Evolutionary conservation across 2,329 filamentous ascomycete genomes (phyloP).

Genomic region (Cryphonectria carpinicola): DNA sequence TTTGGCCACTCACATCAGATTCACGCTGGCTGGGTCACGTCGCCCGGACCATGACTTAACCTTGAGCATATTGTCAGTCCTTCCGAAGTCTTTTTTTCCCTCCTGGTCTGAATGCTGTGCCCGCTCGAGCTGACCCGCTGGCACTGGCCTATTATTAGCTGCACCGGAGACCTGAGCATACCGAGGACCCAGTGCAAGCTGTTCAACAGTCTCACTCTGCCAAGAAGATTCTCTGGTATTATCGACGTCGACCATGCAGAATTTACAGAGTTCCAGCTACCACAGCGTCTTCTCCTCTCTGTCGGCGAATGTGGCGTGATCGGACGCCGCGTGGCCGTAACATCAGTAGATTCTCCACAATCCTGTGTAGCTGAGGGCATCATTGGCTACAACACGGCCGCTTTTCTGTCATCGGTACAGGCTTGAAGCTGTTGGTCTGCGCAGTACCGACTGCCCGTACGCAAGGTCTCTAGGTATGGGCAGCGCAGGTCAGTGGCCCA

Average conservation of each 20-base stretch:
- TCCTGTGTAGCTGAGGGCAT: constrained; percentile 24
- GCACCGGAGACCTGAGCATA: constrained; percentile 13
- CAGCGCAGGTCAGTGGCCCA: background rate
- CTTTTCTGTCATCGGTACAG: background rate
- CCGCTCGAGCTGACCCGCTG: background rate
- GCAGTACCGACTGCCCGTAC: background rate
- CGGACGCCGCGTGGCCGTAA: constrained; percentile 26
- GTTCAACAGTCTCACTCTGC: constrained; percentile 4
- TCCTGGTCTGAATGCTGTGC: too few species aligned
- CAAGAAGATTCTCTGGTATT: background rate
- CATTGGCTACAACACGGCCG: constrained; percentile 27
- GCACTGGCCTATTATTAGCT: background rate
- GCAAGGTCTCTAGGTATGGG: background rate
- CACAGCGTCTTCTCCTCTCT: constrained; percentile 19
- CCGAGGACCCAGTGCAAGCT: constrained; percentile 1
- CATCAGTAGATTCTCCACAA: background rate
- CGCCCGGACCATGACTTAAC: background rate
- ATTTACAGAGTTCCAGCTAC: constrained; percentile 8
- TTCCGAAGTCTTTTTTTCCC: background rate
- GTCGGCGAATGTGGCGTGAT: constrained; percentile 26
- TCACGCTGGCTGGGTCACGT: background rate
- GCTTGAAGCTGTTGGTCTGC: background rate
- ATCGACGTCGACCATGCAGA: background rate
- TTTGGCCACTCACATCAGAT: constrained; percentile 9
- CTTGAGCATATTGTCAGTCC: constrained; percentile 4